phyloP scores from a whole-genome alignment of 2,329 filamentous ascomycete species.

The Hypoxylon sp. region DNA sequence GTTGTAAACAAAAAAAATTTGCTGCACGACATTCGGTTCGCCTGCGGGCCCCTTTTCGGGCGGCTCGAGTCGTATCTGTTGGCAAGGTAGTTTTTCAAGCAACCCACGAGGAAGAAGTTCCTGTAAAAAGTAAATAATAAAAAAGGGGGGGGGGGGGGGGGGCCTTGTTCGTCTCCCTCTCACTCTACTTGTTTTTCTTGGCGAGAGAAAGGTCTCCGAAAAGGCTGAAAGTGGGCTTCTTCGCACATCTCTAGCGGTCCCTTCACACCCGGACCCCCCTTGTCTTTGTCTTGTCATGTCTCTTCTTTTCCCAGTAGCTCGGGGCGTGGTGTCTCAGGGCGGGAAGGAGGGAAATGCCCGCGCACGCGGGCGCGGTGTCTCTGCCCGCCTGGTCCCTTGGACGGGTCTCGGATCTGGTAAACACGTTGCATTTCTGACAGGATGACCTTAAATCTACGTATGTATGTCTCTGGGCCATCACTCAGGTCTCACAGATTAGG shows the following conservation, averaged over 20 bases:
- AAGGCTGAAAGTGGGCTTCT: conserved; percentile 26
- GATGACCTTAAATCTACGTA: conserved; percentile 29
- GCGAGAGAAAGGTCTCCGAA: conserved; percentile 25
- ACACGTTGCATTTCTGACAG: conserved; percentile 39
- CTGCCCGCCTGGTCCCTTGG: neutral
- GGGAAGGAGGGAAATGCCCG: conserved; percentile 14
- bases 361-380: neutral
- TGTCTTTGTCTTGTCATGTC: too few relatives aligned
- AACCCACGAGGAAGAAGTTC: conserved; percentile 19
- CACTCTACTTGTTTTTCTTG: neutral
- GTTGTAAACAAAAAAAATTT: conserved; percentile 38
- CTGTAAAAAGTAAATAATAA: conserved; percentile 5
- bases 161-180: conserved; percentile 2
- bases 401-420: conserved; percentile 35
- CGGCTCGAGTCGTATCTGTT: conserved; percentile 26
- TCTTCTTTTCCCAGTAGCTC: conserved; percentile 32
- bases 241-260: conserved; percentile 39
- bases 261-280: conserved; percentile 21
- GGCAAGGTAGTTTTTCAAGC: conserved; percentile 17
- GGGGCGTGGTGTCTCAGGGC: conserved; percentile 29
- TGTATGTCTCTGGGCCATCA: conserved; percentile 34
- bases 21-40: conserved; percentile 40
- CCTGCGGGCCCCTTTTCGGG: conserved; percentile 32
- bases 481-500: conserved; percentile 32
- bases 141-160: too few relatives aligned